phyloP scores from a whole-genome alignment of 768 basidiomycete genomes.

The Collybia mongolica region DNA sequence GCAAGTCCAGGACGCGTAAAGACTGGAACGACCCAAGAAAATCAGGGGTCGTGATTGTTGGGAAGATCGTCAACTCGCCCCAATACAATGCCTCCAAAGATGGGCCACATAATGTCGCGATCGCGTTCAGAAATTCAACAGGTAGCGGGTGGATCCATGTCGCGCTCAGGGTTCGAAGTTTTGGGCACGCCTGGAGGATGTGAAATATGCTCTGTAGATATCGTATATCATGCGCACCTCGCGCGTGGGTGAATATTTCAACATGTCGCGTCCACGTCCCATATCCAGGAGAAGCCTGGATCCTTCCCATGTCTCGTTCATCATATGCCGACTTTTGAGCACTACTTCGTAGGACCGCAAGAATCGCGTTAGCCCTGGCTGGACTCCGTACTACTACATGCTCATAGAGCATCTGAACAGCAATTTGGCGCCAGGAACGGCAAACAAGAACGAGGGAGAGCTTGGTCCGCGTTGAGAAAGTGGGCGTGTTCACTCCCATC shows the following conservation, averaged over 20 bases:
- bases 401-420: constrained; percentile 42
- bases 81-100: constrained; percentile 45
- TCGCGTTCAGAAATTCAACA: constrained; percentile 37
- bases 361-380: constrained; percentile 34
- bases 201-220: constrained; percentile 43
- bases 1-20: constrained; percentile 45
- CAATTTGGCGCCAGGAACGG: constrained; percentile 42
- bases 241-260: constrained; percentile 45
- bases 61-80: constrained; percentile 29
- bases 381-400: constrained; percentile 47
- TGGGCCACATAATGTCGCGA: constrained; percentile 37
- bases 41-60: constrained; percentile 25
- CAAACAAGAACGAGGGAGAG: constrained; percentile 47
- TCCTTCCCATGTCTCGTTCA: not conserved
- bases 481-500: constrained; percentile 46
- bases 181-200: constrained; percentile 44
- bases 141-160: constrained; percentile 45
- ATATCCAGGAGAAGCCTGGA: constrained; percentile 19
- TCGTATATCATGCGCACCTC: constrained; percentile 31
- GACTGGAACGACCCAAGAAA: constrained; percentile 40
- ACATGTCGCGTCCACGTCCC: constrained; percentile 49
- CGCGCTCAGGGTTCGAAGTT: constrained; percentile 43
- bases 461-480: constrained; percentile 47
- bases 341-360: constrained; percentile 30
- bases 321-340: constrained; percentile 2